A percentile compares a stretch with the other conserved stretches of the same genome.
phyloP scores from a whole-genome alignment of 306 rosid species.

The Quercus variabilis region DNA sequence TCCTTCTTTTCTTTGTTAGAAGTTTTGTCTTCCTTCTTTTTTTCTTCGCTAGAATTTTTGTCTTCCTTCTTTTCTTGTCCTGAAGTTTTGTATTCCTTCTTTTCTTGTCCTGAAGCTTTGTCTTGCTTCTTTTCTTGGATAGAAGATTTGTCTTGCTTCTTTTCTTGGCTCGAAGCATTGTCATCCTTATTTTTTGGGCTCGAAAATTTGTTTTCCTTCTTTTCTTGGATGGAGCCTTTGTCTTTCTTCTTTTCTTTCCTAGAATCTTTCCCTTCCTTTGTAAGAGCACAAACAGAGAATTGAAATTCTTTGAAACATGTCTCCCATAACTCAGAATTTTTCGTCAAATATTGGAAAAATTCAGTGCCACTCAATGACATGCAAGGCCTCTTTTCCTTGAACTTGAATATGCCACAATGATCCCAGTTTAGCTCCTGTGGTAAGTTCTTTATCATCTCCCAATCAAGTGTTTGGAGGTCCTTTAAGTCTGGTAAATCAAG shows the following conservation, averaged over 20 bases:
- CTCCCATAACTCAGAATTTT: constrained; percentile 4
- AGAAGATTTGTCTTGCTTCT: too few relatives aligned
- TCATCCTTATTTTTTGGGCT: too few relatives aligned
- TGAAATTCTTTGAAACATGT: not conserved
- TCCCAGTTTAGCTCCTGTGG: constrained; percentile 30
- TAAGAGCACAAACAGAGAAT: constrained; percentile 8
- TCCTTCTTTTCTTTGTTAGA: too few relatives aligned
- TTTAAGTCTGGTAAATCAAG: constrained; percentile 25
- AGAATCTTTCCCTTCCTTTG: not conserved
- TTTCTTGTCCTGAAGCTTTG: too few relatives aligned
- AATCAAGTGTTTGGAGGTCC: not conserved
- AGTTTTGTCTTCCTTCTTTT: too few relatives aligned
- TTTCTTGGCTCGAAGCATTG: too few relatives aligned
- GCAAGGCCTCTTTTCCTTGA: not conserved
- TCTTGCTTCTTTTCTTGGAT: too few relatives aligned
- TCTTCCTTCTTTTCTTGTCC: too few relatives aligned
- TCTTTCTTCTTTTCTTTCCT: not conserved
- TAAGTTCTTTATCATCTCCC: constrained; percentile 11
- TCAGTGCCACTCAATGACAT: constrained; percentile 3
- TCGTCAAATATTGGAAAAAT: constrained; percentile 14
- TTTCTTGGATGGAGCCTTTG: not conserved
- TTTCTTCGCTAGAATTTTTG: too few relatives aligned
- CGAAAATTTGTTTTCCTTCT: too few relatives aligned
- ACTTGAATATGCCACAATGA: constrained; percentile 10
- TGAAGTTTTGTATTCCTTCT: too few relatives aligned